Evolutionary conservation across 2,329 filamentous ascomycete species (phyloP).

Genomic region (Hypoxylon sp.): DNA sequence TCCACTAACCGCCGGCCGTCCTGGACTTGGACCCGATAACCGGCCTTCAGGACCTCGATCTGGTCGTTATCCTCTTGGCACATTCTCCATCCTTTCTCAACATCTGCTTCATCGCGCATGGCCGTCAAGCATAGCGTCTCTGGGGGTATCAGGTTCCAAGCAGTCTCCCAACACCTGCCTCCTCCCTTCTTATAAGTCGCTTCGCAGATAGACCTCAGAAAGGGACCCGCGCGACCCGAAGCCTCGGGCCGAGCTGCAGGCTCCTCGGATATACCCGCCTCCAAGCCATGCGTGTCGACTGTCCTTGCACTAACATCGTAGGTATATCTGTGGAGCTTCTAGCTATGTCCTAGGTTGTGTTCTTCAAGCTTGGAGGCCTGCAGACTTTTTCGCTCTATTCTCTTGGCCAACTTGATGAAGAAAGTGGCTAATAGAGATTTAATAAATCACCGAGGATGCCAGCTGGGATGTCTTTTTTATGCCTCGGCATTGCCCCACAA

Average conservation of each 20-base stretch:
- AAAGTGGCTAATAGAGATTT: background rate
- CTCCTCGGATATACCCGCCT: background rate
- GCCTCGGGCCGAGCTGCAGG: background rate
- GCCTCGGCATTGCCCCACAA: background rate
- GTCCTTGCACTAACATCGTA: background rate
- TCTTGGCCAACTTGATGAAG: background rate
- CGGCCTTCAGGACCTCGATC: background rate
- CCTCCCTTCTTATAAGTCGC: background rate
- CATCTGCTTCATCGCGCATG: background rate
- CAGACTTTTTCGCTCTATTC: background rate
- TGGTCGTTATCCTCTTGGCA: background rate
- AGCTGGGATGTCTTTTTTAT: background rate
- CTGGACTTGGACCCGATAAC: background rate
- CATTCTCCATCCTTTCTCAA: background rate
- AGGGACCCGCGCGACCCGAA: background rate
- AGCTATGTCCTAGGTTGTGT: background rate
- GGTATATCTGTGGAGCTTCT: background rate
- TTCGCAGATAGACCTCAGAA: background rate
- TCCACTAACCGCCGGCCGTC: background rate
- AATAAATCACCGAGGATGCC: background rate
- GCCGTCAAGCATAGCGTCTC: background rate
- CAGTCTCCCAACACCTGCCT: background rate
- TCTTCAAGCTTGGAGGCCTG: background rate
- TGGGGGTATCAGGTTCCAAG: background rate
- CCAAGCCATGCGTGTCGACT: background rate